Evolutionary conservation across 345 rosid species (phyloP).

Genomic region (Pseudoturritis turrita): DNA sequence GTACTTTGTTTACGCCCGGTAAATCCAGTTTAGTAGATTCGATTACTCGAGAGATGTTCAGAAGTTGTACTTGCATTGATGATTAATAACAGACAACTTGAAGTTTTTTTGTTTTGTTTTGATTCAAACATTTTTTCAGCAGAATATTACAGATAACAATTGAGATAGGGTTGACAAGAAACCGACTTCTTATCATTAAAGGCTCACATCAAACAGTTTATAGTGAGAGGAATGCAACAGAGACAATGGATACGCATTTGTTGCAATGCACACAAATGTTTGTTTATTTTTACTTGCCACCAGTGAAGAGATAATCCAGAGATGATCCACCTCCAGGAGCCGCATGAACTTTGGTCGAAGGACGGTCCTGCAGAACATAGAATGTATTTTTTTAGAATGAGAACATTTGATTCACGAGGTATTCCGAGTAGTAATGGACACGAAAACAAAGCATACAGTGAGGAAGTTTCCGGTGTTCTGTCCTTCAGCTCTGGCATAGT

Average conservation of each 20-base stretch:
- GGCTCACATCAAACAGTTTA: conserved; percentile 28
- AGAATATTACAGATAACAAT: conserved; percentile 23
- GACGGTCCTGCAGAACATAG: conserved; percentile 34
- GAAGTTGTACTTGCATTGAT: not conserved
- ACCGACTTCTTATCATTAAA: conserved; percentile 28
- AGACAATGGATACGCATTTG: conserved; percentile 16
- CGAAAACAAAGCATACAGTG: conserved; percentile 40
- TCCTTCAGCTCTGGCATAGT: conserved; percentile 63
- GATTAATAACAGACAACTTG: not conserved
- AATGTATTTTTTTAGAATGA: not conserved
- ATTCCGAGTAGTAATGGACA: not conserved
- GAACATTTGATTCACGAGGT: not conserved
- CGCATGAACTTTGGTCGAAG: conserved; percentile 45
- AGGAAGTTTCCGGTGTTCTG: conserved; percentile 81
- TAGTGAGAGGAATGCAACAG: not conserved
- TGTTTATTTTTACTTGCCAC: conserved; percentile 17
- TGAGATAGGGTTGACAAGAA: conserved; percentile 23
- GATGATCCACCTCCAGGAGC: conserved; percentile 48
- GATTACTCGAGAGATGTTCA: not conserved
- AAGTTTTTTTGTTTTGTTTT: not conserved
- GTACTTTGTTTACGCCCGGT: not conserved
- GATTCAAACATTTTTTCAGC: conserved; percentile 9
- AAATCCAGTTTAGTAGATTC: not conserved
- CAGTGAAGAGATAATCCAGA: conserved; percentile 42
- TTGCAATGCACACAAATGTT: conserved; percentile 9